These are phyloP conservation scores for Populus deltoides DNA, from an alignment of 345 rosid species.

Conservation along the genomic window DNA sequence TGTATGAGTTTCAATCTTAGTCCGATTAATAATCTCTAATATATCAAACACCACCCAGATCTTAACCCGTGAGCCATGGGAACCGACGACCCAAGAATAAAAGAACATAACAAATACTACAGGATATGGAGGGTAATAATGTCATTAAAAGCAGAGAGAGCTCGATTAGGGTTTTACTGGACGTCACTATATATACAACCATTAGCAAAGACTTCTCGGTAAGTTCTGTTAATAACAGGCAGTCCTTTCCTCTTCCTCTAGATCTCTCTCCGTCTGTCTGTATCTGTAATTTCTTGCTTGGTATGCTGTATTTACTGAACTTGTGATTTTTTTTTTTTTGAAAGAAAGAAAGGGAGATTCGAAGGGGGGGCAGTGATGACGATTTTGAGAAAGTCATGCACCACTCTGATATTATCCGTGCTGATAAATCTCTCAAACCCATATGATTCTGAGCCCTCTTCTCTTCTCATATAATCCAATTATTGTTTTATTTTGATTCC, in stretches of 20 bases:
- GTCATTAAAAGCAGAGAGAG: neutral
- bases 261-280: too few relatives aligned
- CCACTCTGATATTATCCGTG: conserved; percentile 52
- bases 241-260: too few relatives aligned
- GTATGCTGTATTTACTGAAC: too few relatives aligned
- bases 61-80: neutral
- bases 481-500: neutral
- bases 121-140: neutral
- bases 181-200: neutral
- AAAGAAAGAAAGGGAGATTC: neutral
- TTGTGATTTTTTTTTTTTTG: too few relatives aligned
- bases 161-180: neutral
- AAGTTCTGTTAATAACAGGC: too few relatives aligned
- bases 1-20: too few relatives aligned
- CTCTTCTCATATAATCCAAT: neutral
- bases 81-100: neutral
- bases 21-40: too few relatives aligned
- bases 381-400: conserved; percentile 52
- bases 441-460: conserved; percentile 44
- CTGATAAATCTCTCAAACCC: conserved; percentile 52
- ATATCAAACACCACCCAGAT: neutral
- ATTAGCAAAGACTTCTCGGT: too few relatives aligned
- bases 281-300: too few relatives aligned
- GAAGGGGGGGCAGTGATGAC: conserved; percentile 40
- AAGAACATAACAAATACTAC: too few relatives aligned